phyloP scores from a whole-genome alignment of 75 land plant genomes.

The Pinus tabuliformis region DNA sequence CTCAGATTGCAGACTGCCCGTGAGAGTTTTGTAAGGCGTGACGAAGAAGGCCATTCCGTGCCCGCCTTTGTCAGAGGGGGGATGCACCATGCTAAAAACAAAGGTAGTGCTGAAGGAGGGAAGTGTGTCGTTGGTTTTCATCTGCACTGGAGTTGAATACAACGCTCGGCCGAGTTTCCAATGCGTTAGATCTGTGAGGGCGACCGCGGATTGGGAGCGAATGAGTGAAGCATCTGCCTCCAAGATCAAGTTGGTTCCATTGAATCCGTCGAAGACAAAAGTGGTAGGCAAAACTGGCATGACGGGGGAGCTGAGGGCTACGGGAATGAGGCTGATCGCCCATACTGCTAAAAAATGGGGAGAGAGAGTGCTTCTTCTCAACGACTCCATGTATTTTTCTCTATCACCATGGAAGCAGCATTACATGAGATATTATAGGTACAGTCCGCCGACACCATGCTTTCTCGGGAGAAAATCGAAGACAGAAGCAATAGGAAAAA shows the following conservation, averaged over 20 bases:
- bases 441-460: no score
- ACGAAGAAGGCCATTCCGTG: neutral
- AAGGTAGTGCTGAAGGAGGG: constrained; percentile 4
- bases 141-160: neutral
- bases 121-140: neutral
- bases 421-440: no score
- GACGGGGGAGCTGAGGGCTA: no score
- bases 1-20: no score
- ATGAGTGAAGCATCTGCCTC: neutral
- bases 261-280: constrained; percentile 1
- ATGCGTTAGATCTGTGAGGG: neutral
- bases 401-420: no score
- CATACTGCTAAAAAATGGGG: no score
- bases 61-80: neutral
- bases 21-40: no score
- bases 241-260: neutral
- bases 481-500: no score
- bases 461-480: no score
- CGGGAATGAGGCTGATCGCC: no score
- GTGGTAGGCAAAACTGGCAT: neutral
- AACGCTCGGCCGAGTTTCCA: neutral
- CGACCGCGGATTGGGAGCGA: neutral
- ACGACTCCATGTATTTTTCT: no score
- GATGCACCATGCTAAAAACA: neutral
- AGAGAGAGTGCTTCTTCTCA: no score